Evolutionary conservation across 805 yeast genomes (phyloP), one percentile per base, ranked within the genome.

Genomic region (Blastobotrys parvus): DNA sequence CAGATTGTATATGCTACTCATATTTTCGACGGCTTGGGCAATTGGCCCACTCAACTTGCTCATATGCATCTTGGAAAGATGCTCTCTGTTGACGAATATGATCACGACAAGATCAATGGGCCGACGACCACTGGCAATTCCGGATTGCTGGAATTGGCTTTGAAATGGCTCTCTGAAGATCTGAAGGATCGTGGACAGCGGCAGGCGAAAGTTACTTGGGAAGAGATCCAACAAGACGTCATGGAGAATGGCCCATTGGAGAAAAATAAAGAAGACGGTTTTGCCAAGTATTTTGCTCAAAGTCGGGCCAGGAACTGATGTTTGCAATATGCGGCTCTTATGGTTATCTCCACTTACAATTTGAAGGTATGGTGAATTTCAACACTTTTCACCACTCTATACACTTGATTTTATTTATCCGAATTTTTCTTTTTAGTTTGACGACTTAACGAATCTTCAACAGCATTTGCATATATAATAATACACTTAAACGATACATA

Each of bases 1-100:
- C 78, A 88, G 38, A 85, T 92, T 30, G 78, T 55, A 13, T 92
- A 92, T 59, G 82, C 97, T 2, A 92, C 98, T 0, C 98, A 92
- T 57, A 92, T 92, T 38, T 92, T 92, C 61, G 98, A 92, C 56
- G 98, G 98, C 0, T 72, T 92, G 45, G 87, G 86, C 11, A 70
- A 72, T 38, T 92, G 97, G 95, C 94, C 97, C 22, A 83, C 94
- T 31, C 70, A 82, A 42, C 68, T 92, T 6, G 70, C 80, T 11
- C 98, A 92, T 61, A 67, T 92, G 49, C 78, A 74, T 52, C 73
- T 76, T 42, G 97, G 97, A 1, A 59, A 62, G 19, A 70, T 77
- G 6, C 50, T 69, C 22, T 27, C 42, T 3, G 48, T 48, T 15
- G 56, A 49, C 34, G 39, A 44, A 2, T 58, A 54, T 31, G 3